Evolutionary conservation across 768 basidiomycete species (phyloP), one percentile per base, ranked within the genome.

Genomic region (Gloeopeniophorella convolvens): DNA sequence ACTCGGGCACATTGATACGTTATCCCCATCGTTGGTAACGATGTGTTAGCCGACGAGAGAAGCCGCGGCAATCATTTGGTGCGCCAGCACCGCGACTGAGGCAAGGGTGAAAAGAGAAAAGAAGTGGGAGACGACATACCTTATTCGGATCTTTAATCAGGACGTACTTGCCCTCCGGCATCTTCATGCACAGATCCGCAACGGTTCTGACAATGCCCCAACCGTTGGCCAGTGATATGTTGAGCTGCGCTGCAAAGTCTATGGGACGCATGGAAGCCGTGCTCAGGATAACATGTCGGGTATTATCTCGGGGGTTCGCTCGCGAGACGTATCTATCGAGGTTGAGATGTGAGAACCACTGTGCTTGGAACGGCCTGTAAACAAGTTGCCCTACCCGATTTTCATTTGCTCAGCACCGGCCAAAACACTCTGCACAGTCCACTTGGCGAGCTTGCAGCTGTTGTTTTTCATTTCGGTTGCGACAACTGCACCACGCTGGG

Each of bases 391-490:
- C 50, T 59, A 95, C 91, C 94, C 95, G 64, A 98, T 91, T 72
- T 98, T 99, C 83, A 98, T 86, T 54, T 84, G 70, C 43, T 98
- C 96, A 18, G 93, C 95, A 36, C 96, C 96, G 36, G 96, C 92
- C 30, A 99, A 74, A 32, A 97, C 76, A 63, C 88, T 88, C 72
- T 97, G 93, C 15, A 97, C 89, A 0, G 95, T 85, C 93, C 95
- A 99, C 62, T 95, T 87, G 16, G 94, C 93, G 24, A 99, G 78
- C 68, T 99, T 99, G 72, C 85, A 93, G 60, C 85, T 89, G 72
- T 99, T 99, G 70, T 99, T 99, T 74, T 98, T 99, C 96, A 98
- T 98, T 75, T 99, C 96, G 21, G 91, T 94, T 30, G 96, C 92
- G 52, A 98, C 93, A 35, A 99, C 95, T 2, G 96, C 96, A 55